These are phyloP conservation scores for Polyporus arcularius DNA, from an alignment of 768 basidiomycete species.

Conservation along the genomic window DNA sequence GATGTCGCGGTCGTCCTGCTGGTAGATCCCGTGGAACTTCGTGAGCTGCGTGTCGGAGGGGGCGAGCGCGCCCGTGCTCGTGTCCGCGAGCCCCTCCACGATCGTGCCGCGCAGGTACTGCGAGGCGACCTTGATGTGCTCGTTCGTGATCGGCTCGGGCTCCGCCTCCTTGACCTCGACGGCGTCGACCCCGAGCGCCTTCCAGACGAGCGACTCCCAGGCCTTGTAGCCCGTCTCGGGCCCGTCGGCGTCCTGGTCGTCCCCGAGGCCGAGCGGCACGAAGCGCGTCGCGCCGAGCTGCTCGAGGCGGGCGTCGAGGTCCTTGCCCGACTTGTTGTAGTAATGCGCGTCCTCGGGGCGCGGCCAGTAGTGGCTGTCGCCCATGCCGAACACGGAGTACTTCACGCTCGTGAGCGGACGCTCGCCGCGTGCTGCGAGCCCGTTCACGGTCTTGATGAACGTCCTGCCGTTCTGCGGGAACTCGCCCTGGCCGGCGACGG, in stretches of 20 bases:
- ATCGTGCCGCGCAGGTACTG: conserved; percentile 95
- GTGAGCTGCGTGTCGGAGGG: conserved; percentile 91
- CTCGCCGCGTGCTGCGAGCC: conserved; percentile 58
- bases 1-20: conserved; percentile 98
- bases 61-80: conserved; percentile 86
- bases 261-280: conserved; percentile 78
- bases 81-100: conserved; percentile 84
- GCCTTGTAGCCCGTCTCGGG: conserved; percentile 92
- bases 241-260: conserved; percentile 98
- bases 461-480: conserved; percentile 94
- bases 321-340: conserved; percentile 96
- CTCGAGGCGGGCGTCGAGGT: conserved; percentile 79
- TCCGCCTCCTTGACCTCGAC: conserved; percentile 90
- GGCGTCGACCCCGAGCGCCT: conserved; percentile 87
- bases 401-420: conserved; percentile 63
- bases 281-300: conserved; percentile 80
- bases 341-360: conserved; percentile 95
- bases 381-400: conserved; percentile 90
- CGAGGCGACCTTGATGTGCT: conserved; percentile 98
- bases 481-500: conserved; percentile 96
- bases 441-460: conserved; percentile 84
- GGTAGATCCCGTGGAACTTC: conserved; percentile 97
- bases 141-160: conserved; percentile 97
- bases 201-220: conserved; percentile 96
- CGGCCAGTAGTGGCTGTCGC: conserved; percentile 99